Evolutionary conservation across 176 grass and related monocot genomes (phyloP).

Genomic region (Dactylis glomerata): DNA sequence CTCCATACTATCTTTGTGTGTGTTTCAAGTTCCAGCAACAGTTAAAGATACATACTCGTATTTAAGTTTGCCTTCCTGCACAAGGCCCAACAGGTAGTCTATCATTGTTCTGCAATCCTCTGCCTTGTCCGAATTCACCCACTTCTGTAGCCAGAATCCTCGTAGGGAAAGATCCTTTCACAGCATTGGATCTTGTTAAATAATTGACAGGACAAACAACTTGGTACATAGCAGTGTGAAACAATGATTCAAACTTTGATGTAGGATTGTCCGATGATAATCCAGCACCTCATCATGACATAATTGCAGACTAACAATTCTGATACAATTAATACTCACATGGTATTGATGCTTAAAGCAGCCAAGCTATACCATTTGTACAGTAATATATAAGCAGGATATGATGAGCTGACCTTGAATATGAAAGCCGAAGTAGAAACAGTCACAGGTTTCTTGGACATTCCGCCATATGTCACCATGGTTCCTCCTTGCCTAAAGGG

Average conservation of each 20-base stretch:
- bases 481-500: constrained; percentile 74
- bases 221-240: neutral
- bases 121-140: constrained; percentile 62
- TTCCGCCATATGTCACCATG: constrained; percentile 98
- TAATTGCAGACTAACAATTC: neutral
- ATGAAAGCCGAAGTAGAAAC: constrained; percentile 90
- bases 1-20: neutral
- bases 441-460: constrained; percentile 90
- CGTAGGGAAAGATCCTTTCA: constrained; percentile 64
- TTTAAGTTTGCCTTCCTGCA: constrained; percentile 65
- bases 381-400: neutral
- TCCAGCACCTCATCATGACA: neutral
- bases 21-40: neutral
- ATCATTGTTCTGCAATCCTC: constrained; percentile 57
- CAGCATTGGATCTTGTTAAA: neutral
- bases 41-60: constrained; percentile 56
- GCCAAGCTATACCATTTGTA: neutral
- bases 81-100: constrained; percentile 62
- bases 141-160: constrained; percentile 86
- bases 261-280: neutral
- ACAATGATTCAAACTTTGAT: neutral
- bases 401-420: constrained; percentile 68
- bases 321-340: neutral
- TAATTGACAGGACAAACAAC: neutral
- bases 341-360: neutral